Evolutionary conservation across 495 filamentous ascomycete genomes (phyloP).

Genomic region (Ascodesmis nigricans): DNA sequence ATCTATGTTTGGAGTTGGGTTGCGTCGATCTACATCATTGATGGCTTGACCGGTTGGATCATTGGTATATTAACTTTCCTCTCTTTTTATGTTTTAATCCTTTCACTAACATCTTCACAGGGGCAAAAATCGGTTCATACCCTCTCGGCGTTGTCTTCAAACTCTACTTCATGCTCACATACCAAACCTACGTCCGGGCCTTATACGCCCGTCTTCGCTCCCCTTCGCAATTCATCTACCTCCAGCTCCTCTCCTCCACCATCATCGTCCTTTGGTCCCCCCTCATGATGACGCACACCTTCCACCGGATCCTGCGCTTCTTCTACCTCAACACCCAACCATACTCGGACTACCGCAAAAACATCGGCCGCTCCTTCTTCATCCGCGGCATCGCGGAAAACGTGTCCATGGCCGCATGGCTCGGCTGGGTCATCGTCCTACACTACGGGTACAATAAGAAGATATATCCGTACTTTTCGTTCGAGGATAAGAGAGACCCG

Average conservation of each 20-base stretch:
- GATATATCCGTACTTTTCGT: slow-evolving; percentile 19
- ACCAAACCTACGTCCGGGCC: slow-evolving; percentile 47
- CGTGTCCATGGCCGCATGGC: slow-evolving; percentile 41
- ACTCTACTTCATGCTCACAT: slow-evolving; percentile 41
- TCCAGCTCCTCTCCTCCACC: slow-evolving; percentile 35
- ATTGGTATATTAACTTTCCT: too few relatives aligned
- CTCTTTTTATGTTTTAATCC: too few relatives aligned
- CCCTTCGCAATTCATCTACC: slow-evolving; percentile 35
- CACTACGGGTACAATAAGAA: slow-evolving; percentile 41
- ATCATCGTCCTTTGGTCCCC: slow-evolving; percentile 33
- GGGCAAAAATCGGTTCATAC: slow-evolving; percentile 39
- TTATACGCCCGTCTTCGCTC: slow-evolving; percentile 40
- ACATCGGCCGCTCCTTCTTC: slow-evolving; percentile 37
- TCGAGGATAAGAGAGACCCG: slow-evolving; percentile 22
- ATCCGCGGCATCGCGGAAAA: slow-evolving; percentile 39
- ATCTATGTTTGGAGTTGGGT: slow-evolving; percentile 47
- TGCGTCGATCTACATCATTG: slow-evolving; percentile 36
- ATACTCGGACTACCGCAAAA: slow-evolving; percentile 37
- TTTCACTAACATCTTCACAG: too few relatives aligned
- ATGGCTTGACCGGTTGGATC: slow-evolving; percentile 39
- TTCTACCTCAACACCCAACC: slow-evolving; percentile 30
- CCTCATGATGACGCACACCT: slow-evolving; percentile 34
- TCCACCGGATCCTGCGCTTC: slow-evolving; percentile 30
- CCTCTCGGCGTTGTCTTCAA: slow-evolving; percentile 43
- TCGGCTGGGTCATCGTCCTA: slow-evolving; percentile 36